phyloP scores from a whole-genome alignment of 495 filamentous ascomycete species.

The Penicillium herquei region DNA sequence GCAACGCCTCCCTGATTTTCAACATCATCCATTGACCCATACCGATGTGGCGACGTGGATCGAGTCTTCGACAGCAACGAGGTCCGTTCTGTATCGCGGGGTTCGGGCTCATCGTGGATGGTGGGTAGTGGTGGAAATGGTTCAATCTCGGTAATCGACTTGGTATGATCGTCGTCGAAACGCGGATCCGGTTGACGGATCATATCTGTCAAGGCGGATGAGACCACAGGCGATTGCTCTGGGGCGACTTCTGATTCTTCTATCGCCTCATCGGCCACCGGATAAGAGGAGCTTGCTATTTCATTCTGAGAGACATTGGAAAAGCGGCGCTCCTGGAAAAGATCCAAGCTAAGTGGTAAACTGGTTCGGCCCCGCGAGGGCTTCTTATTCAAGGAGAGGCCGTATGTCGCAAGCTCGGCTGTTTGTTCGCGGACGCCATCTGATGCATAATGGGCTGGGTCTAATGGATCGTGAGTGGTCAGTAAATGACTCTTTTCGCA shows the following conservation, averaged over 20 bases:
- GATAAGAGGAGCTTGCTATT: constrained; percentile 11
- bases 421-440: constrained; percentile 85
- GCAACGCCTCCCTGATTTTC: constrained; percentile 32
- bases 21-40: constrained; percentile 37
- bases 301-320: constrained; percentile 16
- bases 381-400: constrained; percentile 56
- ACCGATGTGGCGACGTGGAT: constrained; percentile 31
- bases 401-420: constrained; percentile 82
- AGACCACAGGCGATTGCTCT: constrained; percentile 12
- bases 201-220: constrained; percentile 63
- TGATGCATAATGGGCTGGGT: constrained; percentile 68
- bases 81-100: constrained; percentile 39
- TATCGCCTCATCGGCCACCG: constrained; percentile 7
- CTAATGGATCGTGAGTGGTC: constrained; percentile 43
- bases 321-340: constrained; percentile 26
- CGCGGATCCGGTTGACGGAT: constrained; percentile 53
- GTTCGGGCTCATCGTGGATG: constrained; percentile 18
- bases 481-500: constrained; percentile 16
- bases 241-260: constrained; percentile 11
- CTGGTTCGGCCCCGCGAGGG: constrained; percentile 35
- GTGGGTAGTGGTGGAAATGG: constrained; percentile 19
- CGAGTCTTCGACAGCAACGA: constrained; percentile 41
- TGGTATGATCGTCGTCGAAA: constrained; percentile 22
- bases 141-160: constrained; percentile 16
- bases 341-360: constrained; percentile 35